phyloP scores from a whole-genome alignment of 345 rosid genomes.

The Aegle marmelos region DNA sequence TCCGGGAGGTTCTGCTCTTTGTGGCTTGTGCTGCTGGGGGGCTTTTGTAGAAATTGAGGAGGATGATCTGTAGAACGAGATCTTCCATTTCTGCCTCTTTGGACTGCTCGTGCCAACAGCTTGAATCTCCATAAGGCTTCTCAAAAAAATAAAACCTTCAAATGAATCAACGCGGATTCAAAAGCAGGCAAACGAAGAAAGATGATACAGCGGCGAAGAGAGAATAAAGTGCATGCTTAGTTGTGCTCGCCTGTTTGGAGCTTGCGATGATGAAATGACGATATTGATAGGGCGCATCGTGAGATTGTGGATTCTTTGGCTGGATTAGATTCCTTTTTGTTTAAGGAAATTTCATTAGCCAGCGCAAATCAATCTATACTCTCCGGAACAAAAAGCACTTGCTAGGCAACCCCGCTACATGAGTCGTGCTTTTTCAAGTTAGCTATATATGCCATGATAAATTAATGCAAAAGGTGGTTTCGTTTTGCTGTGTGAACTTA shows the following conservation, averaged over 20 bases:
- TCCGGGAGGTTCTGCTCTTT: constrained; percentile 30
- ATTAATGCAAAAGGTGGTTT: not conserved
- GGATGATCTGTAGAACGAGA: constrained; percentile 39
- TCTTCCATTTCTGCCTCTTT: constrained; percentile 46
- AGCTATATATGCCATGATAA: not conserved
- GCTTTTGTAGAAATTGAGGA: constrained; percentile 22
- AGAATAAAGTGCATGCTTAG: not conserved
- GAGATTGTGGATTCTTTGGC: not conserved
- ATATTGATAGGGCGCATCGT: not conserved
- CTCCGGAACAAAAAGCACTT: not conserved
- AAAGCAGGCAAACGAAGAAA: not conserved
- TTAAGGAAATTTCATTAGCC: not conserved
- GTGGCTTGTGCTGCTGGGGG: not conserved
- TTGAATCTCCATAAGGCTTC: constrained; percentile 43
- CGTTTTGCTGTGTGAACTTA: no score
- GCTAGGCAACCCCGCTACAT: not conserved
- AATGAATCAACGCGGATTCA: no score
- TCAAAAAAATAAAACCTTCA: no score
- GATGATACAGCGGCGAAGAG: not conserved
- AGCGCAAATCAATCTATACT: not conserved
- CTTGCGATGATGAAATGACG: constrained; percentile 1
- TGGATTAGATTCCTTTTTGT: constrained; percentile 3
- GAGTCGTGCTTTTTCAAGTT: not conserved
- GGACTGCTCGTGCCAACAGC: constrained; percentile 2
- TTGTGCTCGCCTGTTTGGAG: not conserved